Percentiles rank a stretch among this genome's conserved stretches.
These are phyloP conservation scores for Aspergillus heteromorphus DNA, from an alignment of 495 filamentous ascomycete species.

Conservation along the genomic window DNA sequence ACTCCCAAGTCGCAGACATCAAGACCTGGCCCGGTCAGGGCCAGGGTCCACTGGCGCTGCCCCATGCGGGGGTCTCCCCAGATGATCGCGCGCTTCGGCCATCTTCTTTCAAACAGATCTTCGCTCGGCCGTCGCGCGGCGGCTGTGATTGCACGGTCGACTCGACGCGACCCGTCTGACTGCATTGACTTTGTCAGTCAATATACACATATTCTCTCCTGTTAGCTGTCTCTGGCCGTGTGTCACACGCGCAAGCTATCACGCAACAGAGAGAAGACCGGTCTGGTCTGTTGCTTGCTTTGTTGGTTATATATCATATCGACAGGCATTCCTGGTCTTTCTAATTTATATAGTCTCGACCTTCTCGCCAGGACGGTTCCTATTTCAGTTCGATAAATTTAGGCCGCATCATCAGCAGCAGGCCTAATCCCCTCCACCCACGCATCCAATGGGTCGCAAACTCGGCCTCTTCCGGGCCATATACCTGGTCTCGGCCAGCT, in stretches of 20 bases:
- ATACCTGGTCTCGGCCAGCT: slow-evolving; percentile 33
- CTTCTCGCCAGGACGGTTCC: no score
- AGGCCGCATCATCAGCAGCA: no score
- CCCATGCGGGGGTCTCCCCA: background rate
- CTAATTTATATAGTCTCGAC: no score
- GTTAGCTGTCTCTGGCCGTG: background rate
- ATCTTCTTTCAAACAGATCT: background rate
- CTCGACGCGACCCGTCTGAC: background rate
- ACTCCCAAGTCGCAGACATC: background rate
- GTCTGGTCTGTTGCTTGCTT: background rate
- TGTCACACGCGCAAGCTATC: slow-evolving; percentile 3
- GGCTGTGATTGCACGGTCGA: background rate
- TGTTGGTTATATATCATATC: background rate
- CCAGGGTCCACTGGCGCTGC: background rate
- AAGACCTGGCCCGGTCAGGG: background rate
- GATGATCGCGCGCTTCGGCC: background rate
- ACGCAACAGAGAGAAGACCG: background rate
- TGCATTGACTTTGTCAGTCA: background rate
- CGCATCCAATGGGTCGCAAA: slow-evolving; percentile 32
- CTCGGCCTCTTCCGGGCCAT: slow-evolving; percentile 29
- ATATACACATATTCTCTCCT: background rate
- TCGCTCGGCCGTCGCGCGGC: background rate
- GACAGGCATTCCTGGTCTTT: no score
- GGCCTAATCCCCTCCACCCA: no score
- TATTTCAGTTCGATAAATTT: no score